Evolutionary conservation across 1,284 basidiomycete genomes (phyloP).

Genomic region (Vanrija pseudolonga): DNA sequence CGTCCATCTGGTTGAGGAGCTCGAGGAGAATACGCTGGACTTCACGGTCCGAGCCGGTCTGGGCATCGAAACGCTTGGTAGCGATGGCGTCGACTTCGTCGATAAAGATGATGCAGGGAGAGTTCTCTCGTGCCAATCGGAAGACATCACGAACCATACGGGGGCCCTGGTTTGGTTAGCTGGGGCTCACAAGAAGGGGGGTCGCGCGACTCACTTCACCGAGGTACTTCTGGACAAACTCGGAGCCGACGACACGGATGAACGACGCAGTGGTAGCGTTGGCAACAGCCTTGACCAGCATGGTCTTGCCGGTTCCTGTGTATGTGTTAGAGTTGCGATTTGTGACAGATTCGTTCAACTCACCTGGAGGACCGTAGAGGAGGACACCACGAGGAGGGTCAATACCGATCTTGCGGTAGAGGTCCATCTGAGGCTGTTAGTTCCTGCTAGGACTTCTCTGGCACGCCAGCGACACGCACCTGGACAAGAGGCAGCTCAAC

Average conservation of each 20-base stretch:
- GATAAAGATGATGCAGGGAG: conserved; percentile 98
- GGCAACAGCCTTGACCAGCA: conserved; percentile 98
- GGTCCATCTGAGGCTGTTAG: conserved; percentile 67
- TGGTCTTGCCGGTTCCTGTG: conserved; percentile 94
- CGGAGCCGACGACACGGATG: conserved; percentile 96
- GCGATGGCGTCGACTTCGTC: conserved; percentile 99
- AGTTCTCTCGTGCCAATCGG: conserved; percentile 92
- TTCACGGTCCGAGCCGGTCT: conserved; percentile 98
- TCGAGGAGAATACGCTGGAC: conserved; percentile 99
- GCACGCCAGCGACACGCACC: conserved; percentile 23
- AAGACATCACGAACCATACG: conserved; percentile 99
- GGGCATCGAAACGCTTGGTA: conserved; percentile 99
- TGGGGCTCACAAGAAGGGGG: neutral
- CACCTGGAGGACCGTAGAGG: conserved; percentile 88
- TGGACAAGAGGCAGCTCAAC: conserved; percentile 92
- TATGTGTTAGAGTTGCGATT: conserved; percentile 5
- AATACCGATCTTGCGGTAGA: conserved; percentile 99
- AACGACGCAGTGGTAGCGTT: conserved; percentile 96
- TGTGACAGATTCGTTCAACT: neutral
- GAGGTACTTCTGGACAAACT: conserved; percentile 99
- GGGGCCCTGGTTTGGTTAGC: conserved; percentile 59
- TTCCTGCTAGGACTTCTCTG: neutral
- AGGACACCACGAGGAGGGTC: conserved; percentile 94
- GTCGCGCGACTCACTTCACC: conserved; percentile 64
- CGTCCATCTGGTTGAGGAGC: conserved; percentile 98